Conservation (phyloP, 176 grass and related monocot species). For the Paspalum notatum region DNA sequence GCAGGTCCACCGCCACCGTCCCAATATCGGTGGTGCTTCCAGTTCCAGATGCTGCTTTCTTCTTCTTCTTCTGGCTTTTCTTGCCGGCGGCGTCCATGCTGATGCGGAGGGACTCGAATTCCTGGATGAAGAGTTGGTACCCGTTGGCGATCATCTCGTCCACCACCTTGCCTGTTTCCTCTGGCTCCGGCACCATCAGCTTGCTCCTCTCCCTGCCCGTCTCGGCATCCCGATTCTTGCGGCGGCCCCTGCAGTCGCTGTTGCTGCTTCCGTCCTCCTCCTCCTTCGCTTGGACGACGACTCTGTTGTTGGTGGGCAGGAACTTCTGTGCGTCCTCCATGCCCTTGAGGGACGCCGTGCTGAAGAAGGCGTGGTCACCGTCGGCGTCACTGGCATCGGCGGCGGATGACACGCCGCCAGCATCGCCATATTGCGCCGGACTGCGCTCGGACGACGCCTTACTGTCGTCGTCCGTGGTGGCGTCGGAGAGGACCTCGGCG, state of each 20-base stretch:
- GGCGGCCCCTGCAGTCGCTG: too few species aligned
- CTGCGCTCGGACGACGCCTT: too few species aligned
- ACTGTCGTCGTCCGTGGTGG: too few species aligned
- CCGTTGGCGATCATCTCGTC: not conserved
- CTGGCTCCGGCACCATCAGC: not conserved
- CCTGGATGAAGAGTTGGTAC: not conserved
- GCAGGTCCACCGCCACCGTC: slow-evolving; percentile 57
- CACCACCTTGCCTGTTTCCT: not conserved
- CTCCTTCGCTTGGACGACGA: not conserved
- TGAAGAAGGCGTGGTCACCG: too few species aligned
- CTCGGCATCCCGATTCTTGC: slow-evolving; percentile 50
- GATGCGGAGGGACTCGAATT: not conserved
- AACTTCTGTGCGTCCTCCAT: slow-evolving; percentile 57
- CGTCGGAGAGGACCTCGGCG: too few species aligned
- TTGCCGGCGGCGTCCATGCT: slow-evolving; percentile 19
- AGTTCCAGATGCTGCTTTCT: not conserved
- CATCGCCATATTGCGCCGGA: too few species aligned
- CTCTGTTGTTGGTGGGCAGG: slow-evolving; percentile 37
- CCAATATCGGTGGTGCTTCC: slow-evolving; percentile 25
- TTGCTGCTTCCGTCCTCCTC: too few species aligned
- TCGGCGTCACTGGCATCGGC: too few species aligned
- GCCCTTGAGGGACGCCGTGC: slow-evolving; percentile 45
- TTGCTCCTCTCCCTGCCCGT: slow-evolving; percentile 53
- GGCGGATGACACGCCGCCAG: too few species aligned
- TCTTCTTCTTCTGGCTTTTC: not conserved